phyloP scores from a whole-genome alignment of 805 yeast species.

The Teunomyces funiuensis region DNA sequence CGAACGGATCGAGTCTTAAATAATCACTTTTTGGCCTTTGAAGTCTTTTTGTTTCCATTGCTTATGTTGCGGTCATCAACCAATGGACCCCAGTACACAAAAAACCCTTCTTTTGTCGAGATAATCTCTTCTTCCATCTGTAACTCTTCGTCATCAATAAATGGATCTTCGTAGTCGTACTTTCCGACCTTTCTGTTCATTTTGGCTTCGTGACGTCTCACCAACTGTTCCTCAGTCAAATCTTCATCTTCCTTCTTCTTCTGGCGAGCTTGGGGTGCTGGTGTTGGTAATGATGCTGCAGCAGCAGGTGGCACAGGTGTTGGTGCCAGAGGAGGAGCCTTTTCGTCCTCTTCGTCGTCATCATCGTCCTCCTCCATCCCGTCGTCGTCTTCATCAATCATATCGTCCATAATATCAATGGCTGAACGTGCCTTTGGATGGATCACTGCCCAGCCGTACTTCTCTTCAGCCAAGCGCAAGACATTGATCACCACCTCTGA shows the following conservation, averaged over 20 bases:
- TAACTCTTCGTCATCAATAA: slow-evolving; percentile 91
- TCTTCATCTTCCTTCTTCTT: slow-evolving; percentile 25
- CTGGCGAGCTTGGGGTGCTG: slow-evolving; percentile 14
- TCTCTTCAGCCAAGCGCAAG: slow-evolving; percentile 71
- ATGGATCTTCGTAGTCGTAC: slow-evolving; percentile 91
- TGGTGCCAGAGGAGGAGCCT: neutral
- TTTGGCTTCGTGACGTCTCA: slow-evolving; percentile 43
- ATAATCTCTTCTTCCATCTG: slow-evolving; percentile 92
- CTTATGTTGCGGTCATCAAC: slow-evolving; percentile 48
- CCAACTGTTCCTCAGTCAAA: slow-evolving; percentile 43
- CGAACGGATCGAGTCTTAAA: slow-evolving; percentile 26
- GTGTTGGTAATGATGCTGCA: no score
- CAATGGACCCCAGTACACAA: slow-evolving; percentile 91
- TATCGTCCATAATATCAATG: slow-evolving; percentile 50
- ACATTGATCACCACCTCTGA: slow-evolving; percentile 71
- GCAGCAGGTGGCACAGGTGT: no score
- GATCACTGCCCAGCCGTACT: slow-evolving; percentile 74
- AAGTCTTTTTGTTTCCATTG: slow-evolving; percentile 22
- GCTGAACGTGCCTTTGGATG: slow-evolving; percentile 68
- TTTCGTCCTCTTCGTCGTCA: slow-evolving; percentile 24
- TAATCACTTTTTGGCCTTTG: slow-evolving; percentile 26
- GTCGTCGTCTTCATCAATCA: slow-evolving; percentile 49
- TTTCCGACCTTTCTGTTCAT: slow-evolving; percentile 80
- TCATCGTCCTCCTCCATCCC: slow-evolving; percentile 48
- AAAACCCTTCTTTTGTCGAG: slow-evolving; percentile 91